Percentiles rank a stretch among this genome's conserved stretches.
Conservation (phyloP, 2,329 filamentous ascomycete genomes). For the Aspergillus novofumigatus region DNA sequence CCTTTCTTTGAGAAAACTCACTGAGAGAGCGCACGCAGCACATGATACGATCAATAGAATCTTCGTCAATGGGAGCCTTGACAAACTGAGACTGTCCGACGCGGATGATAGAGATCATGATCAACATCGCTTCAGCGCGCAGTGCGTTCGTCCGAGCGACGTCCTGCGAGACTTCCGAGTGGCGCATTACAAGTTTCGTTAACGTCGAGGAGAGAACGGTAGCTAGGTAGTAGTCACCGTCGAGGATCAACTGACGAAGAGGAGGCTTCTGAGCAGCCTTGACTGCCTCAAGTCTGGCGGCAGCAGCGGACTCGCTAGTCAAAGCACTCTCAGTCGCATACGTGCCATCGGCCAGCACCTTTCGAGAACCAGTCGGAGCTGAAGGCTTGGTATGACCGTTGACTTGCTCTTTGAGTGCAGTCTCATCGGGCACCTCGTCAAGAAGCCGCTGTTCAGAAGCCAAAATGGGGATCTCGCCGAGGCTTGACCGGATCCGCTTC, state of each 20-base stretch:
- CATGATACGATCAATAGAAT: conserved; percentile 98
- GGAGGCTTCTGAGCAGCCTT: conserved; percentile 97
- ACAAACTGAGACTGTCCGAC: conserved; percentile 99
- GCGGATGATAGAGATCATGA: conserved; percentile 98
- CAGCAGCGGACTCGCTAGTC: conserved; percentile 84
- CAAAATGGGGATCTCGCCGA: conserved; percentile 95
- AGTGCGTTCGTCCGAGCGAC: conserved; percentile 85
- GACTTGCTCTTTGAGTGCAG: conserved; percentile 62
- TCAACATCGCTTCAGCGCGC: conserved; percentile 95
- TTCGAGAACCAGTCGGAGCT: conserved; percentile 77
- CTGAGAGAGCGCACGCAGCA: conserved; percentile 88
- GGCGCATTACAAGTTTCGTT: conserved; percentile 96
- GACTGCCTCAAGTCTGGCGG: conserved; percentile 89
- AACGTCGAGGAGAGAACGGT: conserved; percentile 93
- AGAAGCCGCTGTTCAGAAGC: conserved; percentile 89
- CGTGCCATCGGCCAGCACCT: conserved; percentile 91
- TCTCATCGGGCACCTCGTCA: conserved; percentile 72
- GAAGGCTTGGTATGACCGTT: conserved; percentile 76
- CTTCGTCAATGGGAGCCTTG: conserved; percentile 94
- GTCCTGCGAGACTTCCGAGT: conserved; percentile 87
- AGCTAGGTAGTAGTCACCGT: conserved; percentile 94
- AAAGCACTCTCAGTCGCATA: conserved; percentile 96
- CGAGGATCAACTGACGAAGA: conserved; percentile 87
- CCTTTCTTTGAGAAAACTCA: conserved; percentile 84
- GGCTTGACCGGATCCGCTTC: conserved; percentile 88